These are phyloP conservation scores for Citropsis articulata DNA, from an alignment of 345 rosid genomes.

Conservation along the genomic window DNA sequence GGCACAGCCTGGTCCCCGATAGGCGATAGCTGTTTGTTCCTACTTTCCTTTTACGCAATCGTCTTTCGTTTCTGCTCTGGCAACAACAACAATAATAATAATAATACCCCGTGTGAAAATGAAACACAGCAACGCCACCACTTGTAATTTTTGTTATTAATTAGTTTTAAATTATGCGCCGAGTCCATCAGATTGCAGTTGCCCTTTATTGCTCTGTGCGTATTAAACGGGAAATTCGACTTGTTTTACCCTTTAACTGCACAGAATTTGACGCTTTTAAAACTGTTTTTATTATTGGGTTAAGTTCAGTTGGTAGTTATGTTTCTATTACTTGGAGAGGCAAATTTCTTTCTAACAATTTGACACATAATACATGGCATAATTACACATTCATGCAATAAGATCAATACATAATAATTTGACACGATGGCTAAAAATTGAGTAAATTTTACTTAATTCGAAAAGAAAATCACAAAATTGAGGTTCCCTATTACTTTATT, in stretches of 20 bases:
- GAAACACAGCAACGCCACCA: neutral
- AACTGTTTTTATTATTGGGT: neutral
- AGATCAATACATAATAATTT: too few species aligned
- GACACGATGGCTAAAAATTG: too few species aligned
- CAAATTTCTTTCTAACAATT: too few species aligned
- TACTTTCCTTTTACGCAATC: neutral
- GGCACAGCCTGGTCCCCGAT: conserved; percentile 26
- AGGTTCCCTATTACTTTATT: too few species aligned
- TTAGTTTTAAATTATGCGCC: neutral
- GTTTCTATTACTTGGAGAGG: neutral
- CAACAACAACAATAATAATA: neutral
- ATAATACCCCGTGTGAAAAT: neutral
- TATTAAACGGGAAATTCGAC: neutral
- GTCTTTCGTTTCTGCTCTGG: neutral
- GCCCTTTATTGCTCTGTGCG: neutral
- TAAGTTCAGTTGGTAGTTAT: neutral
- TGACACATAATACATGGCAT: too few species aligned
- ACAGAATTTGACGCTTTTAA: neutral
- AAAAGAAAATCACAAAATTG: too few species aligned
- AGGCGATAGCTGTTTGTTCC: conserved; percentile 12
- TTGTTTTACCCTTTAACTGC: neutral
- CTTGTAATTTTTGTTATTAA: neutral
- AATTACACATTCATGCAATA: too few species aligned
- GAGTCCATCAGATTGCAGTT: neutral
- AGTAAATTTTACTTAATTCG: too few species aligned